Conservation (phyloP, 2,329 filamentous ascomycete species). For the Ceratocystis huliohia region DNA sequence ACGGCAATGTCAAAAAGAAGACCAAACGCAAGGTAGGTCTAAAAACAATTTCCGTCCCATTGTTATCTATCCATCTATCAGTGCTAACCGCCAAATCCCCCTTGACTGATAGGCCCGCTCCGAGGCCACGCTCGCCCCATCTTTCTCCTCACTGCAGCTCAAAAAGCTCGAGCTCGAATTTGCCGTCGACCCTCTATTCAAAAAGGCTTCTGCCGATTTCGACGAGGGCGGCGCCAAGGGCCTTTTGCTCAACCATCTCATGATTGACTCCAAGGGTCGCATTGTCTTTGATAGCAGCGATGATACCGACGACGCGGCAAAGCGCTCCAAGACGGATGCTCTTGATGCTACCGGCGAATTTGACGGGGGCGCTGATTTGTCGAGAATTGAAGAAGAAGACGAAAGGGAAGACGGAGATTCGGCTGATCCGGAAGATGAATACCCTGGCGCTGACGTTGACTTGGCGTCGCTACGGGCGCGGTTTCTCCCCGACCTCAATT, state of each 20-base stretch:
- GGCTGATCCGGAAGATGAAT: slow-evolving; percentile 32
- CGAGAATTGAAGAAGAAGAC: slow-evolving; percentile 26
- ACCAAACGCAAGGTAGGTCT: slow-evolving; percentile 52
- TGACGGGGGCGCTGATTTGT: slow-evolving; percentile 5
- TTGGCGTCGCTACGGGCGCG: slow-evolving; percentile 58
- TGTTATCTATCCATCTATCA: background rate
- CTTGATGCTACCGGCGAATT: background rate
- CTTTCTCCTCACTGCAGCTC: slow-evolving; percentile 75
- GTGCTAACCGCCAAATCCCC: slow-evolving; percentile 14
- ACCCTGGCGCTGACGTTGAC: slow-evolving; percentile 54
- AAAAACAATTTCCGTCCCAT: background rate
- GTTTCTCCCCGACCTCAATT: slow-evolving; percentile 73
- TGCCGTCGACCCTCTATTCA: slow-evolving; percentile 94
- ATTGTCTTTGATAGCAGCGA: slow-evolving; percentile 99
- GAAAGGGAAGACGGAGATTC: slow-evolving; percentile 33
- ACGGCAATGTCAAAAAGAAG: slow-evolving; percentile 49
- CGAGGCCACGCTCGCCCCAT: slow-evolving; percentile 83
- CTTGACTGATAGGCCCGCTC: slow-evolving; percentile 49
- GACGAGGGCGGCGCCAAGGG: slow-evolving; percentile 97
- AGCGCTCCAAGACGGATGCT: slow-evolving; percentile 26
- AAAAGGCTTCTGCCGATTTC: slow-evolving; percentile 95
- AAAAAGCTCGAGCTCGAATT: slow-evolving; percentile 98
- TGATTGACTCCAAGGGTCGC: slow-evolving; percentile 79
- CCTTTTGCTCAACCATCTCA: slow-evolving; percentile 85
- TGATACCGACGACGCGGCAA: slow-evolving; percentile 48